Percentiles rank a stretch among this genome's conserved stretches.
These are phyloP conservation scores for Podila minutissima DNA, from an alignment of 192 early-diverging fungal genomes.

Conservation along the genomic window DNA sequence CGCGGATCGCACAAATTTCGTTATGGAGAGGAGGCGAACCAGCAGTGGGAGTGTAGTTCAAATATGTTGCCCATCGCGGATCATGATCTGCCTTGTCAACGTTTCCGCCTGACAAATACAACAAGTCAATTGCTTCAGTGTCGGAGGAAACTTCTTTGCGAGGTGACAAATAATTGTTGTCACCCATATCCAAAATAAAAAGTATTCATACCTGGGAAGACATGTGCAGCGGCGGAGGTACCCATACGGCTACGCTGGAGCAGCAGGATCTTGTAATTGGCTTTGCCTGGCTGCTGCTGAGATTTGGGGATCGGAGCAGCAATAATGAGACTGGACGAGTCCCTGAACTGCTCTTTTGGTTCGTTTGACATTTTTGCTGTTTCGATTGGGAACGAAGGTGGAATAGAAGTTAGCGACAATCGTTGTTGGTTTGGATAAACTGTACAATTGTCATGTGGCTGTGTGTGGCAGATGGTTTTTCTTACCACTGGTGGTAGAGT, in stretches of 20 bases:
- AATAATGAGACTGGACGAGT: conserved; percentile 41
- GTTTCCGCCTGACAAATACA: conserved; percentile 16
- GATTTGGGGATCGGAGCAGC: conserved; percentile 42
- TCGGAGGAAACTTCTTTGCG: too few relatives aligned
- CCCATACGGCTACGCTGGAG: conserved; percentile 53
- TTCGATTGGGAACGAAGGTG: not conserved
- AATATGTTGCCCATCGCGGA: conserved; percentile 29
- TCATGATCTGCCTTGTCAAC: conserved; percentile 47
- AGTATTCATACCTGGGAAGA: conserved; percentile 58
- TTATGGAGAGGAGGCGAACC: conserved; percentile 47
- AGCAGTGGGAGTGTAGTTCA: conserved; percentile 20
- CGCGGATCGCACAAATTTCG: conserved; percentile 74
- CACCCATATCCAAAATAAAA: not conserved
- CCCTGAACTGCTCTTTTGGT: conserved; percentile 17
- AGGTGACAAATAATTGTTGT: too few relatives aligned
- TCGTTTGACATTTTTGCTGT: conserved; percentile 22
- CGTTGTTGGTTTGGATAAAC: too few relatives aligned
- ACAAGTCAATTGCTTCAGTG: not conserved
- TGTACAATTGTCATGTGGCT: too few relatives aligned
- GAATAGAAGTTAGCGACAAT: not conserved
- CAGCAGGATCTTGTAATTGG: conserved; percentile 41
- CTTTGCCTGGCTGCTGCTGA: conserved; percentile 32
- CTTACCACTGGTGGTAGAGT: too few relatives aligned
- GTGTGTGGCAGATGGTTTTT: too few relatives aligned
- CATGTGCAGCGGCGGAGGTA: conserved; percentile 59